phyloP scores from a whole-genome alignment of 2,329 filamentous ascomycete genomes.

The Sporothrix globosa region DNA sequence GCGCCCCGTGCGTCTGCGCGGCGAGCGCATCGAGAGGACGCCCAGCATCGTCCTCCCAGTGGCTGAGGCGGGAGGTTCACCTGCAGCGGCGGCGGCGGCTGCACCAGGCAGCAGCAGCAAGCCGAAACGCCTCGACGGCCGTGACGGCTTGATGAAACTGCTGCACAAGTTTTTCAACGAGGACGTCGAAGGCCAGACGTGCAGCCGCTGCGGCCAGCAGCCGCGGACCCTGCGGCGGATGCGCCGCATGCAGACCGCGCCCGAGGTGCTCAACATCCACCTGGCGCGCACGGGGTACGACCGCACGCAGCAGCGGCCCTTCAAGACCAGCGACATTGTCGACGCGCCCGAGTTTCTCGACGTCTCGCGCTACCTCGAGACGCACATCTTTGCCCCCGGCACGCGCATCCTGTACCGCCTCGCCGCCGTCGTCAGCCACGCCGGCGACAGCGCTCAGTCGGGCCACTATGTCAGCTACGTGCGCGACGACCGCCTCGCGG shows the following conservation, averaged over 20 bases:
- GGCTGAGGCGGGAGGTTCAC: background rate
- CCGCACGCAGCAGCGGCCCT: accelerated
- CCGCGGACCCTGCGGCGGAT: background rate
- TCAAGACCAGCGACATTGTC: conserved; percentile 24
- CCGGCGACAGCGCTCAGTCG: background rate
- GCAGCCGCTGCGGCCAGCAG: conserved; percentile 26
- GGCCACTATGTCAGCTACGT: conserved; percentile 35
- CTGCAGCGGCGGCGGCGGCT: background rate
- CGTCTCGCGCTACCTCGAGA: conserved; percentile 34
- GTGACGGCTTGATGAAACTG: background rate
- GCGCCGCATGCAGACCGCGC: conserved; percentile 31
- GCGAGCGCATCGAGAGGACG: background rate
- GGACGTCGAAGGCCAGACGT: background rate
- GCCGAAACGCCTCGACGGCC: background rate
- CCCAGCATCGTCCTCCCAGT: conserved; percentile 9
- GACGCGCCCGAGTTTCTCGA: conserved; percentile 34
- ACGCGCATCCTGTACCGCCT: conserved; percentile 34
- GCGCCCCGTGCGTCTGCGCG: conserved; percentile 28
- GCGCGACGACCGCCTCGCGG: background rate
- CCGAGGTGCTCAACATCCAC: conserved; percentile 33
- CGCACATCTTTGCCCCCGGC: conserved; percentile 27
- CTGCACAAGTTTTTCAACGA: conserved; percentile 14
- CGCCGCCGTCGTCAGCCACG: conserved; percentile 33
- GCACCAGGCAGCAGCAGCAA: background rate
- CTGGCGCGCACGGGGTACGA: conserved; percentile 19